Evolutionary conservation across 225 moss, liverwort and hornwort genomes (phyloP).

Genomic region (Marchantia polymorpha): DNA sequence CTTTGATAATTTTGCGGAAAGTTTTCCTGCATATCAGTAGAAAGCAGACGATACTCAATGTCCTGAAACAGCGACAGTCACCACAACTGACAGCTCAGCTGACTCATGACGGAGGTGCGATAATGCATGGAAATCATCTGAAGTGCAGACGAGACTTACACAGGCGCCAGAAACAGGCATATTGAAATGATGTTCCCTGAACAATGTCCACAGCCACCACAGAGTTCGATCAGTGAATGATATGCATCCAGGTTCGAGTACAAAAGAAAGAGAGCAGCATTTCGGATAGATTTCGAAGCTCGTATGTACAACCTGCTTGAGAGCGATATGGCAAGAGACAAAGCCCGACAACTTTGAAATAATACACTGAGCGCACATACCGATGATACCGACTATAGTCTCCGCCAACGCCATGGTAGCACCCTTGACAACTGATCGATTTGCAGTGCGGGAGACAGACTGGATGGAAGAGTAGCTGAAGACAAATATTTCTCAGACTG

Average conservation of each 20-base stretch:
- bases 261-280: neutral
- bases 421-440: too few species aligned
- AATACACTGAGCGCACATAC: neutral
- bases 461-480: too few species aligned
- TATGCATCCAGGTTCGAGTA: neutral
- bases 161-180: constrained; percentile 15
- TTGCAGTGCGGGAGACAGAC: too few species aligned
- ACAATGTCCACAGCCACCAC: neutral
- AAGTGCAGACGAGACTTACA: neutral
- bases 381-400: constrained; percentile 14
- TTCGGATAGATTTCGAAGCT: neutral
- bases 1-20: constrained; percentile 24
- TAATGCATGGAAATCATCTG: neutral
- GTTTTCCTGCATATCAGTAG: constrained; percentile 13
- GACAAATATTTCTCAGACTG: too few species aligned
- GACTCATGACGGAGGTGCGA: too few species aligned
- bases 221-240: neutral
- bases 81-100: neutral
- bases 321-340: neutral
- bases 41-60: neutral
- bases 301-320: neutral
- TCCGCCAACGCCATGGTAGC: constrained; percentile 5
- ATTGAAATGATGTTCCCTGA: constrained; percentile 20
- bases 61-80: neutral
- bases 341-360: too few species aligned